Evolutionary conservation across 2,329 filamentous ascomycete species (phyloP).

Genomic region (Cytospora leucostoma): DNA sequence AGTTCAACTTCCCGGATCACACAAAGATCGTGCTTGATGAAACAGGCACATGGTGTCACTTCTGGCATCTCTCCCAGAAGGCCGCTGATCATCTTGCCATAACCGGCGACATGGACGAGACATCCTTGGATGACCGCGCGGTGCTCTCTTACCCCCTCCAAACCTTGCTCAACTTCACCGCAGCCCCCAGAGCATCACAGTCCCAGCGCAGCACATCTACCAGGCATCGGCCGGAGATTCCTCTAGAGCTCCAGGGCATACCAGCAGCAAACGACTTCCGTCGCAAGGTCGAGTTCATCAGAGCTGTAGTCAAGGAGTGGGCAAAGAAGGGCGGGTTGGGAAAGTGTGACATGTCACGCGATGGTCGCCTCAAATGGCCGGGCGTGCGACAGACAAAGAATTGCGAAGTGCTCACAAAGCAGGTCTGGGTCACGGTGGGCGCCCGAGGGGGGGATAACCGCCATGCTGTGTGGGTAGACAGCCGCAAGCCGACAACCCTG

Average conservation of each 20-base stretch:
- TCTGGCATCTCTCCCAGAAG: constrained; percentile 73
- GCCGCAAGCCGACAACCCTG: constrained; percentile 53
- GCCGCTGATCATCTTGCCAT: constrained; percentile 66
- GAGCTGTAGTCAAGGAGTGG: constrained; percentile 70
- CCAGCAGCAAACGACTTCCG: constrained; percentile 73
- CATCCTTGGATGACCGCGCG: constrained; percentile 70
- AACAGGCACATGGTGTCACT: constrained; percentile 74
- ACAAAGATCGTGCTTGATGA: constrained; percentile 80
- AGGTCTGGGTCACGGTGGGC: constrained; percentile 70
- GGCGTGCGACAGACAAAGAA: constrained; percentile 59
- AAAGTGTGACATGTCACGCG: constrained; percentile 60
- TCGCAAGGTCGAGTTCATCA: constrained; percentile 73
- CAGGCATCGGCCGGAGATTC: constrained; percentile 61
- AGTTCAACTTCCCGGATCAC: constrained; percentile 88
- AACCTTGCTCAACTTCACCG: constrained; percentile 67
- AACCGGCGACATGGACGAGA: constrained; percentile 67
- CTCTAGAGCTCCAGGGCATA: constrained; percentile 61
- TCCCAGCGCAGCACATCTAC: constrained; percentile 47
- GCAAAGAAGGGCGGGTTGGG: constrained; percentile 69
- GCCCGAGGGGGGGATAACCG: constrained; percentile 61
- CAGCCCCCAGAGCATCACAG: constrained; percentile 39
- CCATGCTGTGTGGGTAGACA: constrained; percentile 57
- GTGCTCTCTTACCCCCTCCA: constrained; percentile 72
- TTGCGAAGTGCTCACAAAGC: constrained; percentile 57
- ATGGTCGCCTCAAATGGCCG: constrained; percentile 58